These are phyloP conservation scores for Paratinospora sagittata DNA, from an alignment of 164 flowering plant species.

Conservation along the genomic window DNA sequence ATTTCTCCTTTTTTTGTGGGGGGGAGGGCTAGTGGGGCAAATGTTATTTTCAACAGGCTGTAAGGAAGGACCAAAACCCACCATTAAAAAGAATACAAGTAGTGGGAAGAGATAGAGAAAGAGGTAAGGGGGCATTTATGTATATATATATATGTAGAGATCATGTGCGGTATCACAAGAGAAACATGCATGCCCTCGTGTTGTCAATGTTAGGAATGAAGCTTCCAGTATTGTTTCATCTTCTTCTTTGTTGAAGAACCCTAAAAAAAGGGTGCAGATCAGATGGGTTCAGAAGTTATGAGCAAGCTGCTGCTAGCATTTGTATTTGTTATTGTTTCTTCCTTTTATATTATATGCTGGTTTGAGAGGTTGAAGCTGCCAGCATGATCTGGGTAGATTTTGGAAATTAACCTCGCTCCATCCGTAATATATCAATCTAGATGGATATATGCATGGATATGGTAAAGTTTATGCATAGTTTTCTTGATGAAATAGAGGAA, in stretches of 20 bases:
- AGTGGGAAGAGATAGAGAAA: not conserved
- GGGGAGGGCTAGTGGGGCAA: not conserved
- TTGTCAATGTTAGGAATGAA: slow-evolving; percentile 2
- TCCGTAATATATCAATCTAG: not conserved
- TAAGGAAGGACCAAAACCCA: slow-evolving; percentile 25
- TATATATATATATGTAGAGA: not conserved
- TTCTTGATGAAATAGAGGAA: too few species aligned
- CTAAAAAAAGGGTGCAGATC: not conserved
- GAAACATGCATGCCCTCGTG: slow-evolving; percentile 4
- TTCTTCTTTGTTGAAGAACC: not conserved
- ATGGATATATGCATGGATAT: not conserved
- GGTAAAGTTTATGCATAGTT: not conserved
- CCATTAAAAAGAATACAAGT: slow-evolving; percentile 21
- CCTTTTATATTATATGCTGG: slow-evolving; percentile 28
- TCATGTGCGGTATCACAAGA: not conserved
- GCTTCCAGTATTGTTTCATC: not conserved
- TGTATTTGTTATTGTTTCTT: not conserved
- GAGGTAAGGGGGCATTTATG: slow-evolving; percentile 9
- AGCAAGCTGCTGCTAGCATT: not conserved
- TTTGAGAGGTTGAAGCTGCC: slow-evolving; percentile 79
- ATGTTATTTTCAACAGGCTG: slow-evolving; percentile 33
- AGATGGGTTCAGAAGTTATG: not conserved
- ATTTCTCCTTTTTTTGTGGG: not conserved
- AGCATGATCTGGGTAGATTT: slow-evolving; percentile 59
- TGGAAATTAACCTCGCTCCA: not conserved